These are phyloP conservation scores for Suhomyces bokatorum DNA, from an alignment of 1,139 yeast species.

Conservation along the genomic window DNA sequence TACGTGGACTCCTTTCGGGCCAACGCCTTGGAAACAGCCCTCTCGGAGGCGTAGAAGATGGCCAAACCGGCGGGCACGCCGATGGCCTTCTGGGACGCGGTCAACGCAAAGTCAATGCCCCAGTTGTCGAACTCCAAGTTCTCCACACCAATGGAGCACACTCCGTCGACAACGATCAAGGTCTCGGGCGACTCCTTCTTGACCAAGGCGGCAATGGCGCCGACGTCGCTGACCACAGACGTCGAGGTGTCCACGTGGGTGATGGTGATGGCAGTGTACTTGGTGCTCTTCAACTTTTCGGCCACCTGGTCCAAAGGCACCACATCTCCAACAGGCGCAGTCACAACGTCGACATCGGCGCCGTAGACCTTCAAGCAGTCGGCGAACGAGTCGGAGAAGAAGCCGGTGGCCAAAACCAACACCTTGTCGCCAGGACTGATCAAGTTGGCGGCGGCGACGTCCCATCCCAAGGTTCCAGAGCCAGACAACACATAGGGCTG, in stretches of 20 bases:
- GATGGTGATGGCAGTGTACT: constrained; percentile 72
- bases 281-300: constrained; percentile 47
- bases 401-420: constrained; percentile 88
- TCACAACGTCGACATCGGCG: constrained; percentile 63
- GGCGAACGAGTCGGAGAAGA: constrained; percentile 84
- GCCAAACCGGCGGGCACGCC: constrained; percentile 95
- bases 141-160: constrained; percentile 91
- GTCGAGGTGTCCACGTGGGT: constrained; percentile 98
- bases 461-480: constrained; percentile 97
- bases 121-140: constrained; percentile 81
- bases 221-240: constrained; percentile 79
- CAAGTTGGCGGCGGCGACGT: constrained; percentile 78
- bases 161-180: constrained; percentile 86
- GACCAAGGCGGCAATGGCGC: constrained; percentile 60
- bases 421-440: constrained; percentile 67
- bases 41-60: constrained; percentile 69
- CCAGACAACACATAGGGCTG: constrained; percentile 86
- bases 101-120: constrained; percentile 85
- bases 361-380: constrained; percentile 75
- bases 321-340: constrained; percentile 72
- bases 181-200: constrained; percentile 74
- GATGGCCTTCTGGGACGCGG: constrained; percentile 94
- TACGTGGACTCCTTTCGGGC: constrained; percentile 59
- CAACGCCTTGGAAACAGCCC: constrained; percentile 69
- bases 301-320: constrained; percentile 63